Percentiles rank a stretch among this genome's conserved stretches.
These are phyloP conservation scores for Zanthoxylum bungeanum DNA, from an alignment of 345 rosid genomes.

Conservation along the genomic window DNA sequence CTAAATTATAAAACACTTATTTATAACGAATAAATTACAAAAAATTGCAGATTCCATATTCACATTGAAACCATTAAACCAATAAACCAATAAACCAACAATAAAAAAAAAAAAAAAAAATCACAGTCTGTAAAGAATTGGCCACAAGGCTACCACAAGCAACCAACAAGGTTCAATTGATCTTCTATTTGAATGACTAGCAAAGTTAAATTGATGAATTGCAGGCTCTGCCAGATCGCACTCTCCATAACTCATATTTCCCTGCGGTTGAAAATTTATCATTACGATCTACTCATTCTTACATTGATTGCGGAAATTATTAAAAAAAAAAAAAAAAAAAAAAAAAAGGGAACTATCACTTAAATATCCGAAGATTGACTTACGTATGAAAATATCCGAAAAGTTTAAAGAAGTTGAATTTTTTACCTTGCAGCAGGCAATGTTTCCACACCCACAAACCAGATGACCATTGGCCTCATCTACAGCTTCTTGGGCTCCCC, in stretches of 20 bases:
- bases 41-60: too few species aligned
- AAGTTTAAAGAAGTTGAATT: not conserved
- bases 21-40: too few species aligned
- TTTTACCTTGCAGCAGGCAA: constrained; percentile 58
- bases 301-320: not conserved
- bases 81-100: not conserved
- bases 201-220: constrained; percentile 30
- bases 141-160: constrained; percentile 13
- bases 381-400: too few species aligned
- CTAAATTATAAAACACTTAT: too few species aligned
- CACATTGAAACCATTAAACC: not conserved
- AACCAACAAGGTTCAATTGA: constrained; percentile 15
- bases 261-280: constrained; percentile 26
- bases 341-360: not conserved
- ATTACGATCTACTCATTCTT: not conserved
- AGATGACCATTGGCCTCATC: constrained; percentile 76
- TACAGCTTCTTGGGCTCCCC: constrained; percentile 75
- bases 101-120: not conserved
- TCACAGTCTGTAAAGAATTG: constrained; percentile 17
- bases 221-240: constrained; percentile 34
- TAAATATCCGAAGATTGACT: not conserved
- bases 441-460: constrained; percentile 63
- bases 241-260: constrained; percentile 43
- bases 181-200: constrained; percentile 9
- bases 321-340: too few species aligned